These are phyloP conservation scores for Lactarius hengduanensis DNA, from an alignment of 768 basidiomycete genomes.

Conservation along the genomic window DNA sequence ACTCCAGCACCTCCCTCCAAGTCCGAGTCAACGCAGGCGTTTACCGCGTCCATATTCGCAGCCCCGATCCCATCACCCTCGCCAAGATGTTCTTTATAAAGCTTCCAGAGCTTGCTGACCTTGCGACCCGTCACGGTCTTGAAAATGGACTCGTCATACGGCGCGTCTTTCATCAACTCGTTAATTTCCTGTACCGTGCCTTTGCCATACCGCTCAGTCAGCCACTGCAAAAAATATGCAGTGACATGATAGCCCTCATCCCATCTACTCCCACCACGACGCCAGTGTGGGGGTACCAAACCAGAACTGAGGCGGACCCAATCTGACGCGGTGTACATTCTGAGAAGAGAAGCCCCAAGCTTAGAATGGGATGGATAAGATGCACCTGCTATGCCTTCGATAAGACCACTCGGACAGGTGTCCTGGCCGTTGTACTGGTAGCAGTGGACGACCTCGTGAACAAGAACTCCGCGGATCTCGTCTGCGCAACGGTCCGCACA, in stretches of 20 bases:
- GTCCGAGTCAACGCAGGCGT: not conserved
- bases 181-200: conserved; percentile 62
- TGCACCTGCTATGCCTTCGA: conserved; percentile 78
- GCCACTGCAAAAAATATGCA: conserved; percentile 73
- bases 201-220: conserved; percentile 50
- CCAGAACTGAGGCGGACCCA: conserved; percentile 65
- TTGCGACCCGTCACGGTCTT: conserved; percentile 49
- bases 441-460: conserved; percentile 78
- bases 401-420: conserved; percentile 64
- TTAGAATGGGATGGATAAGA: not conserved
- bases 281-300: conserved; percentile 71
- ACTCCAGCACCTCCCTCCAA: not conserved
- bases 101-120: conserved; percentile 56
- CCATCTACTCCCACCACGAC: conserved; percentile 52
- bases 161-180: conserved; percentile 45
- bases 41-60: not conserved
- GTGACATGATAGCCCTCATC: conserved; percentile 76
- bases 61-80: conserved; percentile 20
- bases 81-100: conserved; percentile 49
- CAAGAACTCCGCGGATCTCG: conserved; percentile 69
- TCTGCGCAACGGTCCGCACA: conserved; percentile 44
- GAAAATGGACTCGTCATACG: conserved; percentile 54
- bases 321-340: conserved; percentile 41
- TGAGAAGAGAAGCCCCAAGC: not conserved
- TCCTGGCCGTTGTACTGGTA: conserved; percentile 66